These are phyloP conservation scores for Pythium biforme DNA, from an alignment of 352 stramenopile species.

Conservation along the genomic window DNA sequence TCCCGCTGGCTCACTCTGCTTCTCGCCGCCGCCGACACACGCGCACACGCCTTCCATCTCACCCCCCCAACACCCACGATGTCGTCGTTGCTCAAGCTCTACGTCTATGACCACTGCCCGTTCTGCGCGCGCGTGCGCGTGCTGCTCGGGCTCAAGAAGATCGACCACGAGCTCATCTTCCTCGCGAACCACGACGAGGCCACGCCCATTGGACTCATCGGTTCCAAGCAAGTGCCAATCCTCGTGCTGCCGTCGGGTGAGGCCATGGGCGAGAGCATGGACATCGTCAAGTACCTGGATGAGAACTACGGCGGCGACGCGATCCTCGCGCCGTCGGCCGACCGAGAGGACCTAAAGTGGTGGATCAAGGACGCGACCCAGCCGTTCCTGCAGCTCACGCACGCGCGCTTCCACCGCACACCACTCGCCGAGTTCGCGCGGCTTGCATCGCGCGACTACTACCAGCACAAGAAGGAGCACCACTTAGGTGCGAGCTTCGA, in stretches of 20 bases:
- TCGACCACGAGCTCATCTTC: slow-evolving; percentile 39
- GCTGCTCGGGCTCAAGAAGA: slow-evolving; percentile 46
- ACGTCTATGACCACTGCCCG: slow-evolving; percentile 63
- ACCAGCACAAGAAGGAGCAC: slow-evolving; percentile 59
- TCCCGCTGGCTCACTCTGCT: not conserved
- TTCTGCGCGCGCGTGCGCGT: slow-evolving; percentile 52
- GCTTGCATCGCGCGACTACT: slow-evolving; percentile 48
- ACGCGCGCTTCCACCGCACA: slow-evolving; percentile 29
- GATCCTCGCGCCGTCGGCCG: slow-evolving; percentile 33
- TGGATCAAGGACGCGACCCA: slow-evolving; percentile 35
- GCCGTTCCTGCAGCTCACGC: slow-evolving; percentile 38
- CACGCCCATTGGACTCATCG: slow-evolving; percentile 47
- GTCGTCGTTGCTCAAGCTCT: slow-evolving; percentile 34
- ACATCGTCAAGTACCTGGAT: slow-evolving; percentile 59
- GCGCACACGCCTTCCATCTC: not conserved
- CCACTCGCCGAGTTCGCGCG: slow-evolving; percentile 51
- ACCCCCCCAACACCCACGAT: not conserved
- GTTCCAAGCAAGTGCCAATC: slow-evolving; percentile 49
- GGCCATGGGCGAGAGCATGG: slow-evolving; percentile 52
- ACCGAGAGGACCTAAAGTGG: slow-evolving; percentile 40
- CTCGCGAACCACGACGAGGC: slow-evolving; percentile 53
- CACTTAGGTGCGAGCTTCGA: slow-evolving; percentile 37
- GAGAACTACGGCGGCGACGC: slow-evolving; percentile 34
- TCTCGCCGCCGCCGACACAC: not conserved
- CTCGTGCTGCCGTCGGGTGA: slow-evolving; percentile 39